Percentiles rank a stretch among this genome's conserved stretches.
These are phyloP conservation scores for Phytophthora rubi DNA, from an alignment of 352 stramenopile species.

Conservation along the genomic window DNA sequence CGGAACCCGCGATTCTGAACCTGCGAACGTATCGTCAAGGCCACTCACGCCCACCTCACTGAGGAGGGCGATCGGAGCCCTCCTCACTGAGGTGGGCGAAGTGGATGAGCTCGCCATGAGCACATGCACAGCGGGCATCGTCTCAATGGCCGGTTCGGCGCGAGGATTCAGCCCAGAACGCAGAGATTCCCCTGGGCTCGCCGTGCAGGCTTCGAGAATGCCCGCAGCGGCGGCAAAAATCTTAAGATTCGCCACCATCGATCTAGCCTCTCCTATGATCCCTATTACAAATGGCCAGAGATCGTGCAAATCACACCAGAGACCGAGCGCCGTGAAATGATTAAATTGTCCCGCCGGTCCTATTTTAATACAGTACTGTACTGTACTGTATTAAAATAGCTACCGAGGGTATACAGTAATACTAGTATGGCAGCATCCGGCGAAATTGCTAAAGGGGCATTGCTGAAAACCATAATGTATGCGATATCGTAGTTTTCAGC, in stretches of 20 bases:
- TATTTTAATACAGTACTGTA: too few species aligned
- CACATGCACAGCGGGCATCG: constrained; percentile 13
- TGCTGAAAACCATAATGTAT: too few species aligned
- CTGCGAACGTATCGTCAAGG: background rate
- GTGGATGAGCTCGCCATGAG: constrained; percentile 13
- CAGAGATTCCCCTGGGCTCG: constrained; percentile 17
- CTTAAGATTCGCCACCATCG: constrained; percentile 30
- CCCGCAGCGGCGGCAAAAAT: constrained; percentile 14
- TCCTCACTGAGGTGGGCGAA: constrained; percentile 31
- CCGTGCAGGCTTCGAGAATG: constrained; percentile 6
- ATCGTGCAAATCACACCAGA: constrained; percentile 1
- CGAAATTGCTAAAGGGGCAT: too few species aligned
- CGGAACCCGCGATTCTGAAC: constrained; percentile 14
- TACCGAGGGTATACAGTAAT: too few species aligned
- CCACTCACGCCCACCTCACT: constrained; percentile 19
- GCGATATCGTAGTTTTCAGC: too few species aligned
- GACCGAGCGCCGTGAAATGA: background rate
- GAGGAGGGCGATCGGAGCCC: constrained; percentile 13
- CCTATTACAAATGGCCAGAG: constrained; percentile 15
- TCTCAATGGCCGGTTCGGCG: constrained; percentile 23
- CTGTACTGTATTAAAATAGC: too few species aligned
- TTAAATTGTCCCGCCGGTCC: constrained; percentile 18
- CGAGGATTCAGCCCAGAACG: constrained; percentile 7
- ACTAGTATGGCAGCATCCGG: too few species aligned
- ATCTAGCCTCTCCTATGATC: constrained; percentile 18